These are phyloP conservation scores for Thermochaetoides thermophila DNA, from an alignment of 495 filamentous ascomycete species.

Conservation along the genomic window DNA sequence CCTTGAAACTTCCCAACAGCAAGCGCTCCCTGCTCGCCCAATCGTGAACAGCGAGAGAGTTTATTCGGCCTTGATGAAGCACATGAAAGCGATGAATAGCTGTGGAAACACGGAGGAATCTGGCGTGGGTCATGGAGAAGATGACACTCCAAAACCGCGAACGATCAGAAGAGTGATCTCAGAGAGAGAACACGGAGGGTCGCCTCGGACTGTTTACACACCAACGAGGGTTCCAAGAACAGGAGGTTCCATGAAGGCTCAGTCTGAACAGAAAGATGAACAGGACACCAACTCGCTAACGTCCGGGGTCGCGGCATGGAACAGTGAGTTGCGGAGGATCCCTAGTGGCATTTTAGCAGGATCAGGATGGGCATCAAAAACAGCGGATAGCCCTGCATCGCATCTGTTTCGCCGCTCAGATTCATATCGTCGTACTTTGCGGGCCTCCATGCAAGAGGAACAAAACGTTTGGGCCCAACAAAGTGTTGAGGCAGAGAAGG, in stretches of 20 bases:
- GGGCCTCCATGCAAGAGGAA: constrained; percentile 23
- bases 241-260: no score
- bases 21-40: no score
- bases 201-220: no score
- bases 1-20: neutral
- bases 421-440: constrained; percentile 40
- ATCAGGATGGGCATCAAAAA: no score
- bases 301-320: no score
- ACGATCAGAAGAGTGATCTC: neutral
- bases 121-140: no score
- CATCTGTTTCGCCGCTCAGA: constrained; percentile 38
- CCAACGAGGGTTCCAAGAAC: no score
- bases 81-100: constrained; percentile 28
- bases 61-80: constrained; percentile 60
- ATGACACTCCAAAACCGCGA: neutral
- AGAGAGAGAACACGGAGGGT: no score
- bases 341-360: neutral
- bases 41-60: constrained; percentile 48
- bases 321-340: no score
- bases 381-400: constrained; percentile 27
- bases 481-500: constrained; percentile 10
- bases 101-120: no score
- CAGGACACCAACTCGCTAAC: no score
- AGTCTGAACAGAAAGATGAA: no score
- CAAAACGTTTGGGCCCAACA: constrained; percentile 10